Conservation (phyloP, 305 asterid genomes). For the Fraxinus greggii region DNA sequence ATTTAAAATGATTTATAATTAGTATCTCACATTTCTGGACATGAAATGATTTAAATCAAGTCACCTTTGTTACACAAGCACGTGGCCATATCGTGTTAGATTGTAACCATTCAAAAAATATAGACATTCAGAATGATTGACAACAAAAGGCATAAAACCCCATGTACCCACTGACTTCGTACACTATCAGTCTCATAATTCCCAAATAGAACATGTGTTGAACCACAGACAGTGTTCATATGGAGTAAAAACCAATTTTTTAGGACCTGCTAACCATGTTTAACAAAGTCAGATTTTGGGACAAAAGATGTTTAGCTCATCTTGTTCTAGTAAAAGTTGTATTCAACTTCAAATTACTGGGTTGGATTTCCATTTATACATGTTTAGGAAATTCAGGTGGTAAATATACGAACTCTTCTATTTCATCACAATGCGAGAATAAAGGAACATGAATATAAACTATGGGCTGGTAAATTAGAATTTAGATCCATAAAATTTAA, state of each 20-base stretch:
- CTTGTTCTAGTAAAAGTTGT: background rate
- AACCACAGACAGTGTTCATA: background rate
- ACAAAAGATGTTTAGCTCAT: background rate
- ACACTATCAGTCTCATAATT: background rate
- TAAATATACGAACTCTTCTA: background rate
- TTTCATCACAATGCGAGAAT: background rate
- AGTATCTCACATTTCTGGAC: background rate
- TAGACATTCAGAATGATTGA: background rate
- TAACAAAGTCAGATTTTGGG: background rate
- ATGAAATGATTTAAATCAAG: background rate
- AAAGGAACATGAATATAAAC: background rate
- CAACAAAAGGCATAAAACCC: background rate
- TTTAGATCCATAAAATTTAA: background rate
- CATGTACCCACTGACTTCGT: background rate
- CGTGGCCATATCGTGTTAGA: background rate
- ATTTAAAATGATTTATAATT: background rate
- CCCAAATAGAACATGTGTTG: background rate
- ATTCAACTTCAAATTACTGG: background rate
- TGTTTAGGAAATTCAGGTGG: background rate
- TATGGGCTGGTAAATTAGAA: background rate
- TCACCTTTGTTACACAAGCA: background rate
- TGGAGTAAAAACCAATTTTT: background rate
- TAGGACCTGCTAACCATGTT: background rate
- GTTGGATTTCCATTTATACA: background rate
- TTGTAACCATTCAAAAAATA: background rate